phyloP scores from a whole-genome alignment of 2,329 filamentous ascomycete species.

The Thermoascus crustaceus region DNA sequence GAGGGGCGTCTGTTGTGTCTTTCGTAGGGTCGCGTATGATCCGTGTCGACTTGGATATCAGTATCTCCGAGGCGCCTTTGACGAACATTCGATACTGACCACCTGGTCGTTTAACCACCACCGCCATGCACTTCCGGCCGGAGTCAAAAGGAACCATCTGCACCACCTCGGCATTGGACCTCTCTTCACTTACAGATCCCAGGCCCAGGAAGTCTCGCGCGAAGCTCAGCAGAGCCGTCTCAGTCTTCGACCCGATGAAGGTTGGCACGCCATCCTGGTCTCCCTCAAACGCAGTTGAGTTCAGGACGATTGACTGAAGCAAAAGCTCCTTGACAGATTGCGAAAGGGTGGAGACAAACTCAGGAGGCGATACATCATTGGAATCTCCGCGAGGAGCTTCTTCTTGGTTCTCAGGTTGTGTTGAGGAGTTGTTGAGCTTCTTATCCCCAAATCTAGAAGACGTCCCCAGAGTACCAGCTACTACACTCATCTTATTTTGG shows the following conservation, averaged over 20 bases:
- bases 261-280: conserved; percentile 51
- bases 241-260: conserved; percentile 70
- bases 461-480: conserved; percentile 48
- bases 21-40: conserved; percentile 55
- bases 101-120: conserved; percentile 49
- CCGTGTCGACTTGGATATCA: conserved; percentile 38
- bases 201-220: conserved; percentile 59
- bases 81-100: conserved; percentile 50
- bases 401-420: conserved; percentile 18
- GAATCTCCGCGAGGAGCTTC: conserved; percentile 21
- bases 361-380: conserved; percentile 44
- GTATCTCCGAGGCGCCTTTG: conserved; percentile 46
- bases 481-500: conserved; percentile 56
- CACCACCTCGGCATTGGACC: conserved; percentile 52
- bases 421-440: conserved; percentile 18
- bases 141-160: conserved; percentile 55
- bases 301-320: conserved; percentile 57
- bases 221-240: conserved; percentile 65
- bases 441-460: conserved; percentile 37
- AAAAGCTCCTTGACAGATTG: conserved; percentile 48
- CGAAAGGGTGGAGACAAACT: conserved; percentile 48
- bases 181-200: conserved; percentile 52
- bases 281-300: conserved; percentile 62
- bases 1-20: conserved; percentile 43
- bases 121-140: conserved; percentile 60